These are phyloP conservation scores for Sporothrix brasiliensis DNA, from an alignment of 2,329 filamentous ascomycete species.

Conservation along the genomic window DNA sequence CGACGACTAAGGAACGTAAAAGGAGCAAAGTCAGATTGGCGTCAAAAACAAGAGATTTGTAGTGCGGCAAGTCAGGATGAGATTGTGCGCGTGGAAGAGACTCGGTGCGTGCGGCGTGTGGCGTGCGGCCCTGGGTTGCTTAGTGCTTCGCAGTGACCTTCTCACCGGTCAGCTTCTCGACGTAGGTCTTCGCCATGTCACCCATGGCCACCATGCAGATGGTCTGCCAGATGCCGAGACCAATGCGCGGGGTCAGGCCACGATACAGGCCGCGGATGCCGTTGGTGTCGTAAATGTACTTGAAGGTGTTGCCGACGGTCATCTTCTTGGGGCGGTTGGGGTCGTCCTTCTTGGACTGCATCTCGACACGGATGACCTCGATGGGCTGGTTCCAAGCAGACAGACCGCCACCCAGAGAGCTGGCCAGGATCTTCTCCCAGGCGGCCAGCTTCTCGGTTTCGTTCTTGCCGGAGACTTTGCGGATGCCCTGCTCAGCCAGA, in stretches of 20 bases:
- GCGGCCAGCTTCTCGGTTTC: slow-evolving; percentile 75
- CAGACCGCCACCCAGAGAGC: slow-evolving; percentile 85
- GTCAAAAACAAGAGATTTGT: background rate
- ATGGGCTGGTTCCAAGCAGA: slow-evolving; percentile 99
- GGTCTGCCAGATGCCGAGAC: slow-evolving; percentile 97
- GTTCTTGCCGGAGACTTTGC: slow-evolving; percentile 75
- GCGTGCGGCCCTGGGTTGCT: background rate
- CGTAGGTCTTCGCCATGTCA: slow-evolving; percentile 79
- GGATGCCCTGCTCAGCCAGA: slow-evolving; percentile 87
- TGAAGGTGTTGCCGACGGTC: slow-evolving; percentile 84
- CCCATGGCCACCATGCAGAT: slow-evolving; percentile 99
- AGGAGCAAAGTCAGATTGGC: background rate
- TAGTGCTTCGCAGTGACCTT: slow-evolving; percentile 69
- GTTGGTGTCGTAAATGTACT: slow-evolving; percentile 89
- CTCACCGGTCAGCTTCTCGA: slow-evolving; percentile 68
- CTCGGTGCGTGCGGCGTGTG: background rate
- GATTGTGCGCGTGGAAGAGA: background rate
- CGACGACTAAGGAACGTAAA: background rate
- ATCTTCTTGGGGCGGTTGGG: slow-evolving; percentile 99
- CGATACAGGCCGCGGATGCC: slow-evolving; percentile 92
- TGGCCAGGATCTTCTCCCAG: slow-evolving; percentile 86
- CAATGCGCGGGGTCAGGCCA: slow-evolving; percentile 90
- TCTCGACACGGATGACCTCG: slow-evolving; percentile 98
- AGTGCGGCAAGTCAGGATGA: background rate
- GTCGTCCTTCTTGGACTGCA: slow-evolving; percentile 98